phyloP scores from a whole-genome alignment of 2,329 filamentous ascomycete genomes.

The Elsinoe australis region DNA sequence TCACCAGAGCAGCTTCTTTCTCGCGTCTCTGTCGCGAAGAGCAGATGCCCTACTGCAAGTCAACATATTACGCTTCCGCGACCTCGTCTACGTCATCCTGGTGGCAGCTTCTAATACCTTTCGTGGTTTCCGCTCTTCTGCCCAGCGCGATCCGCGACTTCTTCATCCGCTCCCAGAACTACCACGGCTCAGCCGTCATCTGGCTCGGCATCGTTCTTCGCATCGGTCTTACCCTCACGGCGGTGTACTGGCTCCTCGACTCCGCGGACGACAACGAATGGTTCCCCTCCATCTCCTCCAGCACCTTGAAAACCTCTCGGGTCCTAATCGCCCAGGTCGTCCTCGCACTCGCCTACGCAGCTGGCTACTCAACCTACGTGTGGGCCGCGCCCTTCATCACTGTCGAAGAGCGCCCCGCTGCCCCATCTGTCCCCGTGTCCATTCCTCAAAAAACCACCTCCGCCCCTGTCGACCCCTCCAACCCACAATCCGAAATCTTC shows the following conservation, averaged over 20 bases:
- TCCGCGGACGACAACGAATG: constrained; percentile 80
- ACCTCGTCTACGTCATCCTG: constrained; percentile 86
- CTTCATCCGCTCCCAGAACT: constrained; percentile 73
- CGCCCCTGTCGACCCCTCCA: constrained; percentile 36
- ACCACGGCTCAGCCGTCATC: constrained; percentile 72
- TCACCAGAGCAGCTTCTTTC: constrained; percentile 73
- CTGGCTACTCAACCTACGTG: constrained; percentile 74
- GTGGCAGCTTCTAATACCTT: constrained; percentile 80
- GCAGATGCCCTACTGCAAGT: constrained; percentile 94
- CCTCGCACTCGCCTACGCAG: constrained; percentile 71
- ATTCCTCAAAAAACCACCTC: constrained; percentile 19
- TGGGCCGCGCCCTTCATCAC: constrained; percentile 80
- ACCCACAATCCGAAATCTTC: constrained; percentile 30
- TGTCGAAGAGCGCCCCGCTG: constrained; percentile 44
- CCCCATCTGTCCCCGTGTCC: not conserved
- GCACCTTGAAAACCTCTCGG: constrained; percentile 62
- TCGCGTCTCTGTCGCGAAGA: constrained; percentile 94
- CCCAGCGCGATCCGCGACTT: constrained; percentile 73
- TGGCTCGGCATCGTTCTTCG: constrained; percentile 82
- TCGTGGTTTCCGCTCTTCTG: constrained; percentile 61
- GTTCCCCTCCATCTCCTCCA: constrained; percentile 54
- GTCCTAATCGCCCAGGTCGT: constrained; percentile 72
- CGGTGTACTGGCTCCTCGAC: constrained; percentile 81
- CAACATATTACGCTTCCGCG: constrained; percentile 89
- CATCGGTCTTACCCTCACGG: constrained; percentile 63